A percentile compares a stretch with the other conserved stretches of the same genome.
Conservation (phyloP, 2,329 filamentous ascomycete genomes). For the Bipolaris cookei region DNA sequence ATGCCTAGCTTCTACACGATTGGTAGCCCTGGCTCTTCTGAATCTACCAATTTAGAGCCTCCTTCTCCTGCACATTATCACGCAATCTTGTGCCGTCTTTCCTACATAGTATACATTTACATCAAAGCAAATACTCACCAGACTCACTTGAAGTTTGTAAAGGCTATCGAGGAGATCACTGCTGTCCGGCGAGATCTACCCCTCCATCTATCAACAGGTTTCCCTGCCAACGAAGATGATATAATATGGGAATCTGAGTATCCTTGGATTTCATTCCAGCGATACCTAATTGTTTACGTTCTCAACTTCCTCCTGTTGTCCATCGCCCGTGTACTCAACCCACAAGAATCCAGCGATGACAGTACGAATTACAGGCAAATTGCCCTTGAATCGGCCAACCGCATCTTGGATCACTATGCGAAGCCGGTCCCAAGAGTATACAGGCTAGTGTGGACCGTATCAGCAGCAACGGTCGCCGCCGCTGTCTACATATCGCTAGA, state of each 20-base stretch:
- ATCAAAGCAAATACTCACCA: constrained; percentile 22
- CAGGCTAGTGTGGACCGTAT: constrained; percentile 16
- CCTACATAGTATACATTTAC: constrained; percentile 20
- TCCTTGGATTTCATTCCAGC: constrained; percentile 20
- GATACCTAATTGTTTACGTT: constrained; percentile 15
- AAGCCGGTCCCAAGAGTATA: constrained; percentile 14
- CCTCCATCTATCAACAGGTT: constrained; percentile 11
- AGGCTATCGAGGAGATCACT: constrained; percentile 17
- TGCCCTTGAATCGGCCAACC: constrained; percentile 12
- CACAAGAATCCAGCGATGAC: constrained; percentile 7
- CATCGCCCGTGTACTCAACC: constrained; percentile 13
- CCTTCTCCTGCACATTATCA: constrained; percentile 20
- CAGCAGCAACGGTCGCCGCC: constrained; percentile 15
- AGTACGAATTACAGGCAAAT: constrained; percentile 6
- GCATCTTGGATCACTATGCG: constrained; percentile 14
- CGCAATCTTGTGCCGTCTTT: constrained; percentile 15
- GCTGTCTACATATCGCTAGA: constrained; percentile 15
- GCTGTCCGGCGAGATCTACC: constrained; percentile 7
- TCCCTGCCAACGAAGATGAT: constrained; percentile 15
- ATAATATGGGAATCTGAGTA: constrained; percentile 14
- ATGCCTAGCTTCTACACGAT: neutral
- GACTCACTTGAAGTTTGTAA: constrained; percentile 15
- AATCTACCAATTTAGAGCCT: constrained; percentile 1
- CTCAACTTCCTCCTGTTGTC: constrained; percentile 16
- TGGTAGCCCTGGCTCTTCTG: constrained; percentile 6